A percentile compares a stretch with the other conserved stretches of the same genome.
phyloP scores from a whole-genome alignment of 148 eudicot genomes.

The Vaccinium darrowii region DNA sequence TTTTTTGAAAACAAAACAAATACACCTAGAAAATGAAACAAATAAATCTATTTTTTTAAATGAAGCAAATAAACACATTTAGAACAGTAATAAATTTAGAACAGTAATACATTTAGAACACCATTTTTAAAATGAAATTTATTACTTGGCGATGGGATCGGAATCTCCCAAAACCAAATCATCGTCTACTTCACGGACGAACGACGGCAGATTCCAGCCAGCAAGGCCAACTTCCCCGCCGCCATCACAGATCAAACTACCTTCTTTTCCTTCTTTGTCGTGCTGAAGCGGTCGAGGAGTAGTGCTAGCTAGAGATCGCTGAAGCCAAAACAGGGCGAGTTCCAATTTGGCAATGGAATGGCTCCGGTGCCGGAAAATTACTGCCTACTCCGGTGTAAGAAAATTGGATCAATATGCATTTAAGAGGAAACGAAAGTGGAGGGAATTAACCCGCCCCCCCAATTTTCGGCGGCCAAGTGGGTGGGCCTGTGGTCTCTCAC shows the following conservation, averaged over 20 bases:
- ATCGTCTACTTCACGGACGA: slow-evolving; percentile 54
- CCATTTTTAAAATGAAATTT: too few species aligned
- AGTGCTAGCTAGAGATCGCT: slow-evolving; percentile 6
- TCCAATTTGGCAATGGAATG: slow-evolving; percentile 12
- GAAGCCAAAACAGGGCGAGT: slow-evolving; percentile 18
- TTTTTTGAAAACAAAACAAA: too few species aligned
- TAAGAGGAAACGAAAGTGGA: too few species aligned
- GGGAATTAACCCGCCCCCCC: too few species aligned
- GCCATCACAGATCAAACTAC: slow-evolving; percentile 10
- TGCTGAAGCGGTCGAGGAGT: slow-evolving; percentile 52
- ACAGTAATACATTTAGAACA: too few species aligned
- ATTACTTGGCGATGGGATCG: slow-evolving; percentile 41
- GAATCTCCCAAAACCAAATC: slow-evolving; percentile 70
- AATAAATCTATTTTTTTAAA: too few species aligned
- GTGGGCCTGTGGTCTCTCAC: too few species aligned
- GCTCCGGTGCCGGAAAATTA: slow-evolving; percentile 27
- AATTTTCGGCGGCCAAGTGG: too few species aligned
- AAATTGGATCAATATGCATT: too few species aligned
- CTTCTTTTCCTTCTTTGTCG: slow-evolving; percentile 42
- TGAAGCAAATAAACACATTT: too few species aligned
- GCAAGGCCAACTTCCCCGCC: slow-evolving; percentile 46
- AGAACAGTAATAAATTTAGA: too few species aligned
- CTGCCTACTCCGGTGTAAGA: slow-evolving; percentile 23
- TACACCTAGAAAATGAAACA: too few species aligned
- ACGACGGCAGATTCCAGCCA: slow-evolving; percentile 51